Evolutionary conservation across 352 stramenopile species (phyloP).

Genomic region (Pythium monospermum): DNA sequence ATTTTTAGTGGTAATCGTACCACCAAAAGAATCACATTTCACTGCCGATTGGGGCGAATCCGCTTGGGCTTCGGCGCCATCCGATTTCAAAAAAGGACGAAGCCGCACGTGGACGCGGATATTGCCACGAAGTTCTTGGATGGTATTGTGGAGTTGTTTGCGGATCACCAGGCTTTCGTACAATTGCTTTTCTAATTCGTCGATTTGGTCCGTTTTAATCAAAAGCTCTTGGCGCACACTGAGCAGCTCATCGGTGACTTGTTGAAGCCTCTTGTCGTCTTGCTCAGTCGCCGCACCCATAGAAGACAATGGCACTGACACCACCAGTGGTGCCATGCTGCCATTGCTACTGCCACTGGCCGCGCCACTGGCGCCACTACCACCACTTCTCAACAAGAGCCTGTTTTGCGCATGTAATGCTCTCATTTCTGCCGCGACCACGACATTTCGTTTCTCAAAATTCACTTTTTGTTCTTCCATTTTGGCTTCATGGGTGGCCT

Average conservation of each 20-base stretch:
- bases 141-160: constrained; percentile 98
- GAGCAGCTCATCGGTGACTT: constrained; percentile 70
- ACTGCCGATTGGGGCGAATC: constrained; percentile 53
- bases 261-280: constrained; percentile 43
- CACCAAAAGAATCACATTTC: constrained; percentile 62
- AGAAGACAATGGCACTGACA: not conserved
- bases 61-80: constrained; percentile 47
- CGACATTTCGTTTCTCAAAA: constrained; percentile 71
- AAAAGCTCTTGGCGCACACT: constrained; percentile 56
- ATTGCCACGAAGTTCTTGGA: constrained; percentile 99
- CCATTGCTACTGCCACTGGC: not conserved
- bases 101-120: constrained; percentile 97
- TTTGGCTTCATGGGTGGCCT: constrained; percentile 77
- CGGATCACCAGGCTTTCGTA: constrained; percentile 69
- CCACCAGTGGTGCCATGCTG: not conserved
- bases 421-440: constrained; percentile 69
- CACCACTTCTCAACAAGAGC: constrained; percentile 48
- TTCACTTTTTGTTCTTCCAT: constrained; percentile 67
- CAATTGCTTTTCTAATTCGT: constrained; percentile 57
- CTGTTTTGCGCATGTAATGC: constrained; percentile 69
- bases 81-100: constrained; percentile 87
- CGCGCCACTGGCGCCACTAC: not conserved
- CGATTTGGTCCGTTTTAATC: constrained; percentile 55
- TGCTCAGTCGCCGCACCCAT: constrained; percentile 38
- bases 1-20: constrained; percentile 67